Evolutionary conservation across 305 asterid genomes (phyloP), one percentile per base, ranked within the genome.

Genomic region (Fraxinus velutina): DNA sequence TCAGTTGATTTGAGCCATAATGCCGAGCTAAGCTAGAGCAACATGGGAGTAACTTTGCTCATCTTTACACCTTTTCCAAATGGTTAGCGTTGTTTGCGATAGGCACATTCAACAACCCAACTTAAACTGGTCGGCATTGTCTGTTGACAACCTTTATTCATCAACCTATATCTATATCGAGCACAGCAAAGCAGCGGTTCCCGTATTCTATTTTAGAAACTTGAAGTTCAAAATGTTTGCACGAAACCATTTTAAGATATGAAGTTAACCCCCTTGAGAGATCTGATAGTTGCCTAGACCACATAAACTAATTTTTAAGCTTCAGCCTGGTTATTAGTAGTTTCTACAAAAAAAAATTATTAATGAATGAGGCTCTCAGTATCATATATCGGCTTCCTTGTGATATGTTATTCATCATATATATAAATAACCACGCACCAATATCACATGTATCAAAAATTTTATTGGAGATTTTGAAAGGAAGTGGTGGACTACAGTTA

Each of bases 1-100:
- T 68, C 74, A 68, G 74, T 68, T 68, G 34, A 68, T 66, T 66
- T 24, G 36, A 22, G 73, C 73, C n/a, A 66, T 66, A 66, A 27
- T 66, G 68, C 36, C 19, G 36, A 66, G 73, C 36, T 66, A 32
- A 60, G 36, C 73, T 64, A 10, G 6, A 64, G 73, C 32, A 66
- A 9, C 17, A 27, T 66, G 70, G 73, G 36, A 64, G 73, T 24
- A 64, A 27, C n/a, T 64, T 24, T 22, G 33, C 72, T 62, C n/a
- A 62, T 66, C 19, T 27, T 60, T 29, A 66, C 36, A 29, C 74
- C 19, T 66, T 66, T 2, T 29, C 37, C 74, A 68, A 68, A 29
- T 68, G 36, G 74, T 68, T 68, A 36, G 39, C 74, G 39, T 68
- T 68, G 19, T 68, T 68, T 29, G 74, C 74, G 30, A 4, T 68